Evolutionary conservation across 2,329 filamentous ascomycete genomes (phyloP).

Genomic region (Colletotrichum chrysophilum): DNA sequence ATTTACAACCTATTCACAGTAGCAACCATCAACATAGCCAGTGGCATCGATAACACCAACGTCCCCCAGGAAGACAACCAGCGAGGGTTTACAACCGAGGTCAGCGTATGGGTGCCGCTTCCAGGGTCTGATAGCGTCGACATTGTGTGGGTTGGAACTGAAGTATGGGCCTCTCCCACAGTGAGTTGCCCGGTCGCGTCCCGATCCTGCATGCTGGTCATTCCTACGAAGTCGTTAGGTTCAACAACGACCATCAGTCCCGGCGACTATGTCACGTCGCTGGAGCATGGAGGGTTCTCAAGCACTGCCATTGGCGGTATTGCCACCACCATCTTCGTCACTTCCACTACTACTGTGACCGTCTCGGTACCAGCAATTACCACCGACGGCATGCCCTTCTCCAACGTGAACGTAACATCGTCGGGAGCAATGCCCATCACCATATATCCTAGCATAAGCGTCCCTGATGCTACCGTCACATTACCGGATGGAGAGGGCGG

Average conservation of each 20-base stretch:
- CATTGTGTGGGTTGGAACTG: conserved; percentile 26
- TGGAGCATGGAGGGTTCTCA: conserved; percentile 24
- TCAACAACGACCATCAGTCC: conserved; percentile 21
- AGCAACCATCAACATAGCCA: conserved; percentile 17
- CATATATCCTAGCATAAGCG: conserved; percentile 18
- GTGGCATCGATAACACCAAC: not conserved
- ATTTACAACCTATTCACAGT: conserved; percentile 27
- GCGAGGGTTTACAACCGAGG: conserved; percentile 28
- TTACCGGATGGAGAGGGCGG: conserved; percentile 24
- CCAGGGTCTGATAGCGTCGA: conserved; percentile 23
- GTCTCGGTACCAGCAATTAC: conserved; percentile 18
- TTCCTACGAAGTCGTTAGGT: conserved; percentile 24
- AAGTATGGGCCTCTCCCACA: conserved; percentile 14
- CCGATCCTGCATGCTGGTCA: conserved; percentile 24
- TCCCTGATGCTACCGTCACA: conserved; percentile 10
- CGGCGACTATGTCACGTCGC: conserved; percentile 22
- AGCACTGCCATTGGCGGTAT: not conserved
- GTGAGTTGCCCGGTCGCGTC: conserved; percentile 14
- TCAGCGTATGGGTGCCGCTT: conserved; percentile 29
- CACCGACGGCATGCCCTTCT: conserved; percentile 16
- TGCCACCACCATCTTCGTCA: not conserved
- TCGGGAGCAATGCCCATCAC: not conserved
- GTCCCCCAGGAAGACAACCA: not conserved
- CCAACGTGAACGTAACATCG: conserved; percentile 25
- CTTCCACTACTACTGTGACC: conserved; percentile 13